Evolutionary conservation across 805 yeast species (phyloP).

Genomic region (Myxozyma neglecta): DNA sequence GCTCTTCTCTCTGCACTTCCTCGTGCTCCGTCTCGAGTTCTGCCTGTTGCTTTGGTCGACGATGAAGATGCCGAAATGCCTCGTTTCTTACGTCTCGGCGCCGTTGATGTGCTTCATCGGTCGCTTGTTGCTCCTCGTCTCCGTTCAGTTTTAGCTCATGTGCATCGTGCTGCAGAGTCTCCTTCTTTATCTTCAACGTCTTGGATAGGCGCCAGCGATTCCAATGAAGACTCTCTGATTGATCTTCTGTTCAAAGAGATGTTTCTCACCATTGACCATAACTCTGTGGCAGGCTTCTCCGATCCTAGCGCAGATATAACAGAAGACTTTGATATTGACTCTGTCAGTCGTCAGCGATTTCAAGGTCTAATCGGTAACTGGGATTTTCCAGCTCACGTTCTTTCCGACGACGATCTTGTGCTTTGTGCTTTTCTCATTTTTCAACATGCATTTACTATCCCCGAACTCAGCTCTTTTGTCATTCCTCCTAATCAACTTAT

Average conservation of each 20-base stretch:
- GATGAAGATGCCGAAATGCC: constrained; percentile 18
- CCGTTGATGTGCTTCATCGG: constrained; percentile 18
- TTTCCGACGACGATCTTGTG: constrained; percentile 32
- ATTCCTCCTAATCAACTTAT: constrained; percentile 49
- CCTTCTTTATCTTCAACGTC: background rate
- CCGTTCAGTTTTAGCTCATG: constrained; percentile 12
- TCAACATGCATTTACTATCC: constrained; percentile 42
- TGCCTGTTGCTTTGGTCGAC: constrained; percentile 23
- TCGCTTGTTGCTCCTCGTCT: constrained; percentile 7
- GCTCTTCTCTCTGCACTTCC: background rate
- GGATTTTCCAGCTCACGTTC: constrained; percentile 29
- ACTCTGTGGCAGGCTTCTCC: too few relatives aligned
- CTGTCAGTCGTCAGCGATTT: background rate
- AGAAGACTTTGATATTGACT: background rate
- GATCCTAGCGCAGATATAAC: too few relatives aligned
- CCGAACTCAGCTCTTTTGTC: constrained; percentile 27
- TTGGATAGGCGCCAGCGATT: constrained; percentile 9
- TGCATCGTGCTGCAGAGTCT: constrained; percentile 1
- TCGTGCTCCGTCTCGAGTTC: background rate
- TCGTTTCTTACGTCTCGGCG: constrained; percentile 14
- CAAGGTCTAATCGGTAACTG: constrained; percentile 14
- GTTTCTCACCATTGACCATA: background rate
- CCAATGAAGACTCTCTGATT: constrained; percentile 4
- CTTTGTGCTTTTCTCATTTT: constrained; percentile 53
- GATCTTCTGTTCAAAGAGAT: constrained; percentile 7